Evolutionary conservation across 768 basidiomycete species (phyloP), one percentile per base, ranked within the genome.

Genomic region (Crucibulum laeve): DNA sequence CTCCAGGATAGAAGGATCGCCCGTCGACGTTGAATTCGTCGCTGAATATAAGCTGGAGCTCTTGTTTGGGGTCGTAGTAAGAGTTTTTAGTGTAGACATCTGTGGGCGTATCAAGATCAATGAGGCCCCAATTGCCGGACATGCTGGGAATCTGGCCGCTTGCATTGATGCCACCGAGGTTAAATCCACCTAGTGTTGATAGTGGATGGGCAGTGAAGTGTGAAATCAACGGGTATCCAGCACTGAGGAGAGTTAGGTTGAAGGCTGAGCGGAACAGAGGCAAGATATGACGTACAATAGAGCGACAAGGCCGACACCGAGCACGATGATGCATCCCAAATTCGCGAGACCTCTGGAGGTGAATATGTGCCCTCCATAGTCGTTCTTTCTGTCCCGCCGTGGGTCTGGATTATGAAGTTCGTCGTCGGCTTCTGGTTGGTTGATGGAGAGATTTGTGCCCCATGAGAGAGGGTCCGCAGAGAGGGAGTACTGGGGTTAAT

Each of bases 11-110:
- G 60, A 93, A 93, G 0, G 84, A 77, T 26, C 92, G 79, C 13
- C 86, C 84, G 4, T 85, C 81, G 5, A 66, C 68, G 46, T 94
- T 82, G 64, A 94, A 94, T 61, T 94, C 92, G 61, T 94, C 91
- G 30, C 87, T 89, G 61, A 91, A 93, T 3, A 91, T 81, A 10
- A 95, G 73, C 44, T 82, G 79, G 61, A 82, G 51, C 51, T 74
- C 60, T 40, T 74, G 62, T 7, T 68, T 65, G 18, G 83, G 74
- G 52, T 83, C 71, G 15, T 60, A 53, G 51, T 75, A 81, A 4
- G 80, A 79, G 4, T 61, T 53, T 26, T 70, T 71, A 10, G 77
- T 76, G 58, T 79, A 69, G n/a, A 69, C 74, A 32, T 72, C 60
- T 50, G 67, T 49, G 1, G 89, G 89, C 3, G 92, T 95, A 22